Percentiles rank a stretch among this genome's conserved stretches.
These are phyloP conservation scores for Calonectria naviculata DNA, from an alignment of 2,329 filamentous ascomycete species.

Conservation along the genomic window DNA sequence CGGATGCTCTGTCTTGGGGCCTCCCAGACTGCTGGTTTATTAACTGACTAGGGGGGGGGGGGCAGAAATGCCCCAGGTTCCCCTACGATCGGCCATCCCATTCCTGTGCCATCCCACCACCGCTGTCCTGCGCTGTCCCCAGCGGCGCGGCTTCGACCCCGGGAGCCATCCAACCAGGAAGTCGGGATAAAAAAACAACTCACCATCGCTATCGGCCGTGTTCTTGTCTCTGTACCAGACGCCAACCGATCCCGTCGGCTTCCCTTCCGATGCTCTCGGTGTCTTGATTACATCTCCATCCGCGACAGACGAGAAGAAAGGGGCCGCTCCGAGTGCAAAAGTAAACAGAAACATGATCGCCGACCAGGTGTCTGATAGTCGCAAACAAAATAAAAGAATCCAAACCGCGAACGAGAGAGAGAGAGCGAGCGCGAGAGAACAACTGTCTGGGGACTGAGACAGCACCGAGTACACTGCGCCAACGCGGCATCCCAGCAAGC, in stretches of 20 bases:
- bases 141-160: slow-evolving; percentile 5
- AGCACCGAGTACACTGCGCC: slow-evolving; percentile 5
- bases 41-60: slow-evolving; percentile 7
- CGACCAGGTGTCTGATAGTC: background rate
- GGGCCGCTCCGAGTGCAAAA: background rate
- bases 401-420: background rate
- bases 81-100: slow-evolving; percentile 19
- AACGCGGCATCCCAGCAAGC: slow-evolving; percentile 8
- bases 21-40: background rate
- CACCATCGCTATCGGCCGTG: background rate
- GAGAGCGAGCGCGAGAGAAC: background rate
- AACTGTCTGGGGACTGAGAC: slow-evolving; percentile 4
- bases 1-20: background rate
- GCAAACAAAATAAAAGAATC: slow-evolving; percentile 1
- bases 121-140: background rate
- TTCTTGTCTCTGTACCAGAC: background rate
- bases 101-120: background rate
- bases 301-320: no score
- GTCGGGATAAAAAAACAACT: slow-evolving; percentile 33
- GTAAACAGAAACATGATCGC: background rate
- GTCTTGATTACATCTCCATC: background rate
- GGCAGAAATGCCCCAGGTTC: slow-evolving; percentile 3
- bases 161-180: slow-evolving; percentile 34
- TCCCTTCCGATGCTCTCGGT: background rate
- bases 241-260: background rate